phyloP scores from a whole-genome alignment of 345 rosid genomes.

The Euphorbia lathyris region DNA sequence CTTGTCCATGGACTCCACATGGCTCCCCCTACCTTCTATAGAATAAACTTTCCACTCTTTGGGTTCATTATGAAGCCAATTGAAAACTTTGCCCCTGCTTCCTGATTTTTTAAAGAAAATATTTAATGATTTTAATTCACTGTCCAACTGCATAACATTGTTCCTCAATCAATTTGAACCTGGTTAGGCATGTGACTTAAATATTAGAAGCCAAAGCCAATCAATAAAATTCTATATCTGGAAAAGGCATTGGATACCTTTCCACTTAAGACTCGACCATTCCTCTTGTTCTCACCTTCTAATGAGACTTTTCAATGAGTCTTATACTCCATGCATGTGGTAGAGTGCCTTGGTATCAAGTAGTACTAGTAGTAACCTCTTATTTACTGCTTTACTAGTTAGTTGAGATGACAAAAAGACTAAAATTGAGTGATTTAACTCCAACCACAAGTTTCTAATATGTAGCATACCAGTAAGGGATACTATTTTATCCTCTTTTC shows the following conservation, averaged over 20 bases:
- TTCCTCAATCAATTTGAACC: slow-evolving; percentile 7
- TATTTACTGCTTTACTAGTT: background rate
- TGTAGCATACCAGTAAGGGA: background rate
- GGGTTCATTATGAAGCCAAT: no score
- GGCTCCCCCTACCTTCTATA: no score
- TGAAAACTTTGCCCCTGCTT: no score
- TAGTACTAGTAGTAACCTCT: background rate
- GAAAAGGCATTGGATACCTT: background rate
- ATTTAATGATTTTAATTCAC: background rate
- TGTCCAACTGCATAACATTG: background rate
- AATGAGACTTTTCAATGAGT: background rate
- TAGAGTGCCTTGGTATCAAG: background rate
- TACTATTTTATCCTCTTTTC: background rate
- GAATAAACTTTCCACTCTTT: no score
- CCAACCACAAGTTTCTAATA: background rate
- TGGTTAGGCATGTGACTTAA: background rate
- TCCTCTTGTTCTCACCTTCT: background rate
- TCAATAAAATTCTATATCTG: background rate
- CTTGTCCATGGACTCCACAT: no score
- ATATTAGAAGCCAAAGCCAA: background rate
- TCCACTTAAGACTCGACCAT: background rate
- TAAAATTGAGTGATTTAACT: background rate
- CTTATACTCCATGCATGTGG: background rate
- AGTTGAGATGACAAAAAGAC: background rate
- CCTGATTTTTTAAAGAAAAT: no score